Evolutionary conservation across 1,284 basidiomycete genomes (phyloP).

Genomic region (Schizophyllum commune): DNA sequence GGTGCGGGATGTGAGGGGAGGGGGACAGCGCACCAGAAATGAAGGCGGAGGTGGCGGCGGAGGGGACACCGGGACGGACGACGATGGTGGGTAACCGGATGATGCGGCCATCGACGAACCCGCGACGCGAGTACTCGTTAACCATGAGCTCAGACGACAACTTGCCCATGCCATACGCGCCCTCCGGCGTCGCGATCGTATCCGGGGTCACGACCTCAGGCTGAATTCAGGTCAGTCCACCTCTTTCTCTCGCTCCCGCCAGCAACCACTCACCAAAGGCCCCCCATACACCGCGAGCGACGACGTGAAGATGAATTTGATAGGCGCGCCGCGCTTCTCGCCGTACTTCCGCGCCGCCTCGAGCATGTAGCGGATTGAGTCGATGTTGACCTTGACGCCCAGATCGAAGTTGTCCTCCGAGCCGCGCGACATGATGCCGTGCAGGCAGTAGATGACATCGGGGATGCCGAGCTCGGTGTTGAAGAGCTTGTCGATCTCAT

Average conservation of each 20-base stretch:
- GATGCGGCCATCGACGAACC: constrained; percentile 54
- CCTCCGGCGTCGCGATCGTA: constrained; percentile 49
- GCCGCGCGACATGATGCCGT: constrained; percentile 65
- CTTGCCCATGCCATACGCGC: constrained; percentile 54
- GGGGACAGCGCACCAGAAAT: constrained; percentile 33
- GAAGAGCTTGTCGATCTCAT: constrained; percentile 33
- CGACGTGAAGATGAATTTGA: constrained; percentile 56
- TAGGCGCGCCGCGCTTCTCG: constrained; percentile 17
- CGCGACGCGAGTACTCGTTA: constrained; percentile 59
- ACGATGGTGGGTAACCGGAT: constrained; percentile 57
- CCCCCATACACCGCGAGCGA: constrained; percentile 61
- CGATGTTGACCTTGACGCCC: constrained; percentile 55
- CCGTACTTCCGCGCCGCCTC: constrained; percentile 37
- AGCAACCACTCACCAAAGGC: constrained; percentile 30
- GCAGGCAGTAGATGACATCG: constrained; percentile 48
- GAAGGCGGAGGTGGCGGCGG: constrained; percentile 52
- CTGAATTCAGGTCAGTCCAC: constrained; percentile 11
- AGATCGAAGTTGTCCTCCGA: constrained; percentile 58
- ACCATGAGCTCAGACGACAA: constrained; percentile 52
- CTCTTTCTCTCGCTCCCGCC: too few species aligned
- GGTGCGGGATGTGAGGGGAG: neutral
- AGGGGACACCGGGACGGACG: constrained; percentile 49
- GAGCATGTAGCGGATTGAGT: constrained; percentile 47
- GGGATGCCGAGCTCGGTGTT: constrained; percentile 32
- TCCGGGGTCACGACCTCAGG: constrained; percentile 40